Conservation (phyloP, 148 eudicot species). For the Silene uniflora region DNA sequence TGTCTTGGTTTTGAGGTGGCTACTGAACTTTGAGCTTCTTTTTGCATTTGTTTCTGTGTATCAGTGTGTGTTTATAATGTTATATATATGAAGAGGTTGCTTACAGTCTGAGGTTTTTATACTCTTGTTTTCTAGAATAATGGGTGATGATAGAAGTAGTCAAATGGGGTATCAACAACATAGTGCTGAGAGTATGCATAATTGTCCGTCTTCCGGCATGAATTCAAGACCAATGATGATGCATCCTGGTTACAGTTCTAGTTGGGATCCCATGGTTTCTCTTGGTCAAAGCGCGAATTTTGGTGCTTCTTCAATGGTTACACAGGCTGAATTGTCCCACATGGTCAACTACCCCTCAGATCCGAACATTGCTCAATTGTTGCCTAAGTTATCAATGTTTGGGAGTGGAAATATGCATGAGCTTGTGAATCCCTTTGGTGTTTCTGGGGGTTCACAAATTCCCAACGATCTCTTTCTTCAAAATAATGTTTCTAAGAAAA, state of each 20-base stretch:
- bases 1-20: conserved; percentile 30
- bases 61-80: conserved; percentile 9
- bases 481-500: conserved; percentile 23
- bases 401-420: conserved; percentile 66
- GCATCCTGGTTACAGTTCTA: conserved; percentile 44
- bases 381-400: conserved; percentile 51
- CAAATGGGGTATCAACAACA: conserved; percentile 55
- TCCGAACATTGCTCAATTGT: conserved; percentile 55
- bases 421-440: conserved; percentile 52
- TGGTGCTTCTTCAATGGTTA: conserved; percentile 47
- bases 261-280: conserved; percentile 72
- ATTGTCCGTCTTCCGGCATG: conserved; percentile 50
- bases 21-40: conserved; percentile 37
- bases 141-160: conserved; percentile 63
- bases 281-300: conserved; percentile 50
- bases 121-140: conserved; percentile 44
- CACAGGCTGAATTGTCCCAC: conserved; percentile 43
- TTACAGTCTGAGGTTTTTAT: conserved; percentile 30
- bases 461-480: conserved; percentile 26
- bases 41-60: conserved; percentile 16
- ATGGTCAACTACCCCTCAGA: conserved; percentile 45
- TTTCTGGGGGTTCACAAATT: conserved; percentile 40
- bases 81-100: conserved; percentile 27
- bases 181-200: conserved; percentile 35
- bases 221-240: conserved; percentile 31